A percentile compares a stretch with the other conserved stretches of the same genome.
phyloP scores from a whole-genome alignment of 208 protist genomes.

The Acanthamoeba healyi region DNA sequence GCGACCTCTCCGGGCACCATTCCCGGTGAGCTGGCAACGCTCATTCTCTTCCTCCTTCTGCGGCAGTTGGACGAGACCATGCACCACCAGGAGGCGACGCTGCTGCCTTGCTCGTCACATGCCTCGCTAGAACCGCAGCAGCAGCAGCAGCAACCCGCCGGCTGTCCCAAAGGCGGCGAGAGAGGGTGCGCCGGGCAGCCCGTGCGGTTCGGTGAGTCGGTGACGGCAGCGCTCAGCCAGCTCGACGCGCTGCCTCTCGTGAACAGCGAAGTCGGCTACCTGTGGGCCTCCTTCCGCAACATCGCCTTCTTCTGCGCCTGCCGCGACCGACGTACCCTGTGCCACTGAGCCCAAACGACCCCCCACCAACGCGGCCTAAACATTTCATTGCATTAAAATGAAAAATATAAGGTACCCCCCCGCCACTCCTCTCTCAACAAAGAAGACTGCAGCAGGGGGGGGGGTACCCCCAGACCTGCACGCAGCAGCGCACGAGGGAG shows the following conservation, averaged over 20 bases:
- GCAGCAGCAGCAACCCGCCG: neutral
- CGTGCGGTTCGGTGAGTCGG: neutral
- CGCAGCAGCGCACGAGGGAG: no score
- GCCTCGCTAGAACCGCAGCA: neutral
- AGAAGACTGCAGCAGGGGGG: no score
- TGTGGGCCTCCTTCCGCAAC: conserved; percentile 23
- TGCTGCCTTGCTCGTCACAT: no score
- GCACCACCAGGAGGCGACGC: neutral
- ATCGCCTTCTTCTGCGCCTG: conserved; percentile 47
- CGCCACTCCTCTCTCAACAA: no score
- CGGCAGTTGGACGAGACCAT: neutral
- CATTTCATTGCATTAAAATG: no score
- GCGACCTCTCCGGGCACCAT: neutral
- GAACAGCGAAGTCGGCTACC: neutral
- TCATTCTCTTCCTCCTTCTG: conserved; percentile 11
- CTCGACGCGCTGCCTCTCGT: neutral
- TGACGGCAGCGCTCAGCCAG: neutral
- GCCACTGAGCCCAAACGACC: no score
- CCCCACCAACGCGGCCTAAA: no score
- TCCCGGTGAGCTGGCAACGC: neutral
- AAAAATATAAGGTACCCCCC: no score
- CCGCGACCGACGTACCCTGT: neutral
- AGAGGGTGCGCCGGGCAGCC: neutral
- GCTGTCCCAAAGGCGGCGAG: no score
- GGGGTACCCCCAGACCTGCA: no score